phyloP scores from a whole-genome alignment of 1,284 basidiomycete genomes.

The Athelia psychrophila region DNA sequence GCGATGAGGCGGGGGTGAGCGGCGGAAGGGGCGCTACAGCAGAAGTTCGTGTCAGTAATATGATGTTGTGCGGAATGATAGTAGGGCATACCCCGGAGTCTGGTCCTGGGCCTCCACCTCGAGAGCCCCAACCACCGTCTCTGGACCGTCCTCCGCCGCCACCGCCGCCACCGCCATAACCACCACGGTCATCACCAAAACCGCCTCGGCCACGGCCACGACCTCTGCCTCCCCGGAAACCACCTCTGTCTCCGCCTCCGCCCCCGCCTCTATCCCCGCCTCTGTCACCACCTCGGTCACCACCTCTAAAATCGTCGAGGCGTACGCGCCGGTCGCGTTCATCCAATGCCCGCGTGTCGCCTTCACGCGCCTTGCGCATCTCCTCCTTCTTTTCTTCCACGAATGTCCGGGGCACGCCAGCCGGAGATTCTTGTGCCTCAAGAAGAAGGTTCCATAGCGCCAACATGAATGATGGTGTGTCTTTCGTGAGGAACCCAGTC shows the following conservation, averaged over 20 bases:
- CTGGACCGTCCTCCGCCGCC: constrained; percentile 37
- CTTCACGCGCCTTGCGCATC: constrained; percentile 74
- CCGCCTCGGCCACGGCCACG: constrained; percentile 30
- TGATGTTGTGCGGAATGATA: constrained; percentile 1
- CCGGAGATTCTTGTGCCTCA: constrained; percentile 86
- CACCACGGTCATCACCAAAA: constrained; percentile 40
- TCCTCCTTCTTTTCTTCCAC: constrained; percentile 97
- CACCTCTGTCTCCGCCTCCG: constrained; percentile 44
- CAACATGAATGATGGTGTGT: constrained; percentile 84
- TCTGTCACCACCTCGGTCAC: constrained; percentile 47
- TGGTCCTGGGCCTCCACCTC: constrained; percentile 32
- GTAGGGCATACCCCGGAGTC: no score
- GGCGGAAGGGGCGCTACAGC: constrained; percentile 31
- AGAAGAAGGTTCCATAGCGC: constrained; percentile 88
- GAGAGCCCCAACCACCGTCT: constrained; percentile 32
- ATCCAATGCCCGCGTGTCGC: constrained; percentile 65
- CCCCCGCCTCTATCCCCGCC: constrained; percentile 44
- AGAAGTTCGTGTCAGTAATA: constrained; percentile 16
- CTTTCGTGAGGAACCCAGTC: constrained; percentile 84
- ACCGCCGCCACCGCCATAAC: constrained; percentile 30
- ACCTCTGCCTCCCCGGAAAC: constrained; percentile 12
- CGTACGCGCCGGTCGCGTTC: constrained; percentile 68
- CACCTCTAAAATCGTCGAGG: constrained; percentile 64
- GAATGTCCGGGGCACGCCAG: constrained; percentile 91
- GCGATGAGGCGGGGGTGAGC: constrained; percentile 35